Percentiles rank a stretch among this genome's conserved stretches.
phyloP scores from a whole-genome alignment of 495 filamentous ascomycete species.

The Penicillium chermesinum region DNA sequence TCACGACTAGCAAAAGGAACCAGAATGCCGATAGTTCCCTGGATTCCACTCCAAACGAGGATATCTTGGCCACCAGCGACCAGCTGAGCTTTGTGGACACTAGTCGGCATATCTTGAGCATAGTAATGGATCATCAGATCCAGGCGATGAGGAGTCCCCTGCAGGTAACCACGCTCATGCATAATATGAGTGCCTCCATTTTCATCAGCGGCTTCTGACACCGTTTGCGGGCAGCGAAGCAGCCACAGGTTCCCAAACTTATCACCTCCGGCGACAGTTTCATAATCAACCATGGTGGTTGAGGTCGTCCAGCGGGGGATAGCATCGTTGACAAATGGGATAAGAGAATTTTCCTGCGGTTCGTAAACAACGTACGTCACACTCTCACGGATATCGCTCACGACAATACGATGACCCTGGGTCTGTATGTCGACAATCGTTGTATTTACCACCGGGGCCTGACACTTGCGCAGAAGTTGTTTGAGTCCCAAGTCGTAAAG shows the following conservation, averaged over 20 bases:
- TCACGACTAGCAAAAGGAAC: constrained; percentile 86
- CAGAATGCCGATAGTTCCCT: constrained; percentile 88
- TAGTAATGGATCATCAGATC: constrained; percentile 83
- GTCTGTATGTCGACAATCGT: constrained; percentile 84
- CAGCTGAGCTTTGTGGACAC: constrained; percentile 80
- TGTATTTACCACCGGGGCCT: constrained; percentile 71
- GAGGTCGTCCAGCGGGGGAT: constrained; percentile 84
- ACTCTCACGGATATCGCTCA: constrained; percentile 86
- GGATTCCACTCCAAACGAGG: constrained; percentile 87
- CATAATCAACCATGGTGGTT: constrained; percentile 93
- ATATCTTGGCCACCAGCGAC: constrained; percentile 90
- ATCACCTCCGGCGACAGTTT: constrained; percentile 90
- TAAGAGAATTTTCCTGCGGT: constrained; percentile 79
- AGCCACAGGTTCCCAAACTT: constrained; percentile 98
- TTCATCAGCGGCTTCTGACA: constrained; percentile 85
- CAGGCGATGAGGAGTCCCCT: constrained; percentile 79
- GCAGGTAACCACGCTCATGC: constrained; percentile 82
- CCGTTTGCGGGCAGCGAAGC: constrained; percentile 78
- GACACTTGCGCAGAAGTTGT: constrained; percentile 86
- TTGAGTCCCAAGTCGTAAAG: constrained; percentile 89
- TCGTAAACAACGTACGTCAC: constrained; percentile 93
- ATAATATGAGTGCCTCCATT: constrained; percentile 84
- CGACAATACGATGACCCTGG: constrained; percentile 86
- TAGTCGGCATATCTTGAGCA: constrained; percentile 86
- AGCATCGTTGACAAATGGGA: constrained; percentile 88